Conservation (phyloP, 208 protist species). For the Entamoeba invadens region DNA sequence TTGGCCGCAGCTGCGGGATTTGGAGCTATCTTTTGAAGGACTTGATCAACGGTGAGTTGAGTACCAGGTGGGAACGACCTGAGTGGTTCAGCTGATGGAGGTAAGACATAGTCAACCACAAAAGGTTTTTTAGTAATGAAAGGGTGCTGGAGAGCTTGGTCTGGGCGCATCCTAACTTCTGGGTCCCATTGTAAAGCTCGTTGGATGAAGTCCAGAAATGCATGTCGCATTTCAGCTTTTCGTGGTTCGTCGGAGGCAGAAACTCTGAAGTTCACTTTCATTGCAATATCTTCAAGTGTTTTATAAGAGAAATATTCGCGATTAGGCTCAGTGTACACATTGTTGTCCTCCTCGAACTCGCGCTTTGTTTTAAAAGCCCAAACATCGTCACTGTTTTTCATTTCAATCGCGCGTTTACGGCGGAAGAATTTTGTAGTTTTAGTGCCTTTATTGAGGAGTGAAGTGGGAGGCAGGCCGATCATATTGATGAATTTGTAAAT, state of each 20-base stretch:
- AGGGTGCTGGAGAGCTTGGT: background rate
- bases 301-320: background rate
- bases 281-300: background rate
- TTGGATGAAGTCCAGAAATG: background rate
- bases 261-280: background rate
- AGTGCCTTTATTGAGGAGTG: background rate
- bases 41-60: background rate
- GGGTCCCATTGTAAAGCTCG: background rate
- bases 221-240: background rate
- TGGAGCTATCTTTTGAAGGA: background rate
- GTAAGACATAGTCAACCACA: background rate
- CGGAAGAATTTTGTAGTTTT: background rate
- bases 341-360: background rate
- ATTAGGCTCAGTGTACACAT: background rate
- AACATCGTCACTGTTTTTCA: background rate
- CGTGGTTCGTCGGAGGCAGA: background rate
- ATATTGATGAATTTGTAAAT: constrained; percentile 36
- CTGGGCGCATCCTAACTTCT: background rate
- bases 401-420: too few species aligned
- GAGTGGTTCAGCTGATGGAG: background rate
- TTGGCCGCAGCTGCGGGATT: too few species aligned
- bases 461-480: constrained; percentile 11
- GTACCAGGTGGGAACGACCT: background rate
- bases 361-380: background rate
- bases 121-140: background rate